These are phyloP conservation scores for Phaeomoniella chlamydospora DNA, from an alignment of 2,329 filamentous ascomycete species.

Conservation along the genomic window DNA sequence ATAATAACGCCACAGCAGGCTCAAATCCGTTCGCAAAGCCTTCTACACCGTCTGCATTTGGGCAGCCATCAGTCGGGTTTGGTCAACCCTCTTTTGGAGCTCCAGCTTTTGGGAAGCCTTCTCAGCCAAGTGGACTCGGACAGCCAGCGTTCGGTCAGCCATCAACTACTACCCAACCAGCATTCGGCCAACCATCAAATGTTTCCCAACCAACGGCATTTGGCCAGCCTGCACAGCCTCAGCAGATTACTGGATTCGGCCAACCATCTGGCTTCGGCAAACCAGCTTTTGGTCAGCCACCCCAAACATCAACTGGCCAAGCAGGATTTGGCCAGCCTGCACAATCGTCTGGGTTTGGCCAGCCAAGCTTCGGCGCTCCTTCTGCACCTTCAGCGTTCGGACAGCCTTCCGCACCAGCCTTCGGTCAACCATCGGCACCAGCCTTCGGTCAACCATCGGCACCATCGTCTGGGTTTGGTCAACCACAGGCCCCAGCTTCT, in stretches of 20 bases:
- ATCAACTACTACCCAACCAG: conserved; percentile 7
- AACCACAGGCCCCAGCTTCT: conserved; percentile 12
- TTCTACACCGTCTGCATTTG: conserved; percentile 24
- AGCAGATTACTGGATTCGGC: conserved; percentile 8
- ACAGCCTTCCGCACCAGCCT: conserved; percentile 21
- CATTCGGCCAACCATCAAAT: conserved; percentile 13
- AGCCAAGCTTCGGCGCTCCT: conserved; percentile 12
- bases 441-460: conserved; percentile 16
- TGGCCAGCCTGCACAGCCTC: conserved; percentile 10
- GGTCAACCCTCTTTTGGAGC: conserved; percentile 14
- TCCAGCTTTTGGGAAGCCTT: conserved; percentile 16
- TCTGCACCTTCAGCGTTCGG: conserved; percentile 22
- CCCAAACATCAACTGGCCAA: conserved; percentile 21
- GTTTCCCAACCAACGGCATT: conserved; percentile 8
- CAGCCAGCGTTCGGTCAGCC: conserved; percentile 25
- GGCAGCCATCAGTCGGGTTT: conserved; percentile 13
- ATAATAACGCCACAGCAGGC: conserved; percentile 9
- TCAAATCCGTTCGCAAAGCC: conserved; percentile 14
- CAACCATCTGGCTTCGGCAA: conserved; percentile 15
- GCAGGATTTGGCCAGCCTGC: conserved; percentile 21
- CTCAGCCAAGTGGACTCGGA: conserved; percentile 18
- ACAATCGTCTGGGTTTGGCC: conserved; percentile 12
- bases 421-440: conserved; percentile 5
- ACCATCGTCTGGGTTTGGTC: conserved; percentile 18
- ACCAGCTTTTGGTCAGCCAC: conserved; percentile 23